Conservation (phyloP, 2,329 filamentous ascomycete genomes). For the Hymenoscyphus occultus region DNA sequence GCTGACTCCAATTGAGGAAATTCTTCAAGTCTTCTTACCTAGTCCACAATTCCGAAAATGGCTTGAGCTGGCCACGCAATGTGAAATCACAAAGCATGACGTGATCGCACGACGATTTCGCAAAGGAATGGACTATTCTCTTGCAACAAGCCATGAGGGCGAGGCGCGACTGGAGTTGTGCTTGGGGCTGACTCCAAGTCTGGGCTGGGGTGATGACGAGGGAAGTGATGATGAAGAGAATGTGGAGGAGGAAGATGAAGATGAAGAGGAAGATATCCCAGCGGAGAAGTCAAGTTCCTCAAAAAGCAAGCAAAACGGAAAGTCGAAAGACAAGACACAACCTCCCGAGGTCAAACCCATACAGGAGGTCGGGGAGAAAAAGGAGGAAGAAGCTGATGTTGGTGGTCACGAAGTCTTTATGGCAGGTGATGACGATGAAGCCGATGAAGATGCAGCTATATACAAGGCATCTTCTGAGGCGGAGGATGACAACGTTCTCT, state of each 20-base stretch:
- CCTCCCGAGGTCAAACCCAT: conserved; percentile 14
- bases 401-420: conserved; percentile 90
- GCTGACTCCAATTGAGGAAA: conserved; percentile 65
- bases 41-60: conserved; percentile 85
- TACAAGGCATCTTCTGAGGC: conserved; percentile 67
- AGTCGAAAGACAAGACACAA: conserved; percentile 20
- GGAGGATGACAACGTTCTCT: conserved; percentile 74
- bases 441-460: conserved; percentile 74
- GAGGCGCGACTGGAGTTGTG: conserved; percentile 83
- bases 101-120: conserved; percentile 85
- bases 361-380: conserved; percentile 33
- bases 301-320: conserved; percentile 36
- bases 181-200: conserved; percentile 78
- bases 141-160: conserved; percentile 80
- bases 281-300: conserved; percentile 32
- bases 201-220: conserved; percentile 77
- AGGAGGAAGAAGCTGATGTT: conserved; percentile 53
- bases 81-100: conserved; percentile 69
- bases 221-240: conserved; percentile 47
- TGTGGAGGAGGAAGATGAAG: conserved; percentile 36
- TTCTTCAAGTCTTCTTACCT: conserved; percentile 79
- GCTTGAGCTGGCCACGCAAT: conserved; percentile 78
- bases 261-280: not conserved
- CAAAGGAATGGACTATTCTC: conserved; percentile 82
- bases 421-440: conserved; percentile 74